Percentiles rank a stretch among this genome's conserved stretches.
Evolutionary conservation across 441 rosid species (phyloP).

Genomic region (Sinapis alba): DNA sequence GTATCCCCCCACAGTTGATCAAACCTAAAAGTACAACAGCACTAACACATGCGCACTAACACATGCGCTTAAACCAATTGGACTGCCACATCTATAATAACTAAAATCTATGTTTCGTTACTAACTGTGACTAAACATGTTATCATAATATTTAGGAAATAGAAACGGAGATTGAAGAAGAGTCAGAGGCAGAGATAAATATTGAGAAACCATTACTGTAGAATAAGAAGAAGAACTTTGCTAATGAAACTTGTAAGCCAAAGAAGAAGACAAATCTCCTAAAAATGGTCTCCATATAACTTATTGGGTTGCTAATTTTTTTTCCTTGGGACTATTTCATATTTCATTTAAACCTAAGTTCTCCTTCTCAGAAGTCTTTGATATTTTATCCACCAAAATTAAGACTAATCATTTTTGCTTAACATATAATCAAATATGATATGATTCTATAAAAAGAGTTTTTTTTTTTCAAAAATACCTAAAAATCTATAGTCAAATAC

Average conservation of each 20-base stretch:
- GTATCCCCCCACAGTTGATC: no score
- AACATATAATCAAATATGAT: neutral
- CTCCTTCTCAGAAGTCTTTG: neutral
- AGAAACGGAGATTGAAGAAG: slow-evolving; percentile 34
- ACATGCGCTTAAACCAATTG: no score
- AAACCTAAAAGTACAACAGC: no score
- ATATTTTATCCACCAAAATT: neutral
- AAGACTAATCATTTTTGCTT: slow-evolving; percentile 1
- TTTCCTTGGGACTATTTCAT: neutral
- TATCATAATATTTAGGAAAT: slow-evolving; percentile 19
- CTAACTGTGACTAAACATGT: neutral
- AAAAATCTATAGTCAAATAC: no score
- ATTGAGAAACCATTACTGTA: slow-evolving; percentile 32
- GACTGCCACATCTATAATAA: no score
- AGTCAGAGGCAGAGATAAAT: slow-evolving; percentile 28
- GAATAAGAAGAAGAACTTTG: slow-evolving; percentile 30
- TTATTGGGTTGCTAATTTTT: slow-evolving; percentile 48
- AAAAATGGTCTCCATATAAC: slow-evolving; percentile 51
- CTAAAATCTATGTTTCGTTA: neutral
- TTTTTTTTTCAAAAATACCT: neutral
- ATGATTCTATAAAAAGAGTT: no score
- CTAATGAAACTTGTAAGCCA: slow-evolving; percentile 36
- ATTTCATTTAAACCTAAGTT: neutral
- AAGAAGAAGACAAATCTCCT: slow-evolving; percentile 41
- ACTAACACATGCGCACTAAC: no score